Evolutionary conservation across 371 early-diverging fungal species (phyloP).

Genomic region (Lichtheimia hyalospora): DNA sequence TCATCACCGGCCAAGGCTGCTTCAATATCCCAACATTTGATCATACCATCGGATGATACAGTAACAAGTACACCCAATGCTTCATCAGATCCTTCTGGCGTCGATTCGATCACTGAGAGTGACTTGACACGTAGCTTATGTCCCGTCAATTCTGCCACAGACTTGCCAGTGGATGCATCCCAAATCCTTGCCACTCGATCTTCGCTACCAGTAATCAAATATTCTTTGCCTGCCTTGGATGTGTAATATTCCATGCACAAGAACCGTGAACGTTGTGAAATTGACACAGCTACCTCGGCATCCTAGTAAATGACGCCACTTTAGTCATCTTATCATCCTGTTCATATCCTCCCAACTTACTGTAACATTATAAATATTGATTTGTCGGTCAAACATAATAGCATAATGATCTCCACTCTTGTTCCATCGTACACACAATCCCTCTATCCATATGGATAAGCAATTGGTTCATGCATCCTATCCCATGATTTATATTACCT

Average conservation of each 20-base stretch:
- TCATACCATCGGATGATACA: slow-evolving; percentile 72
- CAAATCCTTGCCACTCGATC: slow-evolving; percentile 73
- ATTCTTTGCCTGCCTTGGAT: slow-evolving; percentile 49
- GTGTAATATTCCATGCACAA: slow-evolving; percentile 51
- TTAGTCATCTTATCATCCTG: not conserved
- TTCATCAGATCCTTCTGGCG: slow-evolving; percentile 17
- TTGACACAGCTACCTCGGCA: slow-evolving; percentile 47
- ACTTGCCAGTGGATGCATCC: slow-evolving; percentile 53
- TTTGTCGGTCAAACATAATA: slow-evolving; percentile 69
- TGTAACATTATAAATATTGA: slow-evolving; percentile 70
- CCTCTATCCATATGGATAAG: slow-evolving; percentile 28
- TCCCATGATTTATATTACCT: slow-evolving; percentile 25
- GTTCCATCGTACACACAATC: slow-evolving; percentile 76
- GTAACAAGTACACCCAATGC: slow-evolving; percentile 51
- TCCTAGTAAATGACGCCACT: slow-evolving; percentile 33
- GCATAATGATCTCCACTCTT: slow-evolving; percentile 73
- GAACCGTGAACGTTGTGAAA: slow-evolving; percentile 52
- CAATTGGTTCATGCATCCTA: not conserved
- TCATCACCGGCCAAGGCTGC: slow-evolving; percentile 21
- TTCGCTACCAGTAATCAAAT: slow-evolving; percentile 70
- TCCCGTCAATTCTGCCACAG: slow-evolving; percentile 54
- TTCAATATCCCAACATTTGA: slow-evolving; percentile 72
- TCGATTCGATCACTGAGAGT: slow-evolving; percentile 36
- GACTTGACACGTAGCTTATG: slow-evolving; percentile 60
- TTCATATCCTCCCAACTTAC: slow-evolving; percentile 33